Percentiles rank a stretch among this genome's conserved stretches.
phyloP scores from a whole-genome alignment of 192 early-diverging fungal species.

The Jimgerdemannia lactiflua region DNA sequence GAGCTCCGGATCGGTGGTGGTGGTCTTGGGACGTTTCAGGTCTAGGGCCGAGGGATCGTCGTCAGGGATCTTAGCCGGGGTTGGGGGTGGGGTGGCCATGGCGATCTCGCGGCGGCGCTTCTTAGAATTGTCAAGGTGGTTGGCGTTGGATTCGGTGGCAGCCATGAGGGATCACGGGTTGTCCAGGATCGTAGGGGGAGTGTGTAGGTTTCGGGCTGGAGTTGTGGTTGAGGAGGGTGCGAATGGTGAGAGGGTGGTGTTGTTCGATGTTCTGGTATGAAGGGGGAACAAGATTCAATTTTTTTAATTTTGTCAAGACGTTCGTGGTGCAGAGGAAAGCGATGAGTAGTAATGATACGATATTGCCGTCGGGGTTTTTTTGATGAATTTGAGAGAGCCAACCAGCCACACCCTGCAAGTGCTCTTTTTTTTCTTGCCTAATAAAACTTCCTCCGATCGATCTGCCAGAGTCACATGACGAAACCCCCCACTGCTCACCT shows the following conservation, averaged over 20 bases:
- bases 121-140: background rate
- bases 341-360: background rate
- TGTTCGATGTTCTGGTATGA: background rate
- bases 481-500: too few species aligned
- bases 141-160: background rate
- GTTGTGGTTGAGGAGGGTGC: background rate
- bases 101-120: background rate
- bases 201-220: background rate
- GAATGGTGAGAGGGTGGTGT: background rate
- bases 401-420: background rate
- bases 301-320: too few species aligned
- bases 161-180: background rate
- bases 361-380: background rate
- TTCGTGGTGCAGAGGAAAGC: background rate
- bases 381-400: background rate
- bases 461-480: too few species aligned
- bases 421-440: background rate
- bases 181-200: background rate
- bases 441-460: background rate
- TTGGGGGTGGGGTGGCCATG: background rate
- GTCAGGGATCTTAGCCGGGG: background rate
- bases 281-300: background rate
- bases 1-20: too few species aligned
- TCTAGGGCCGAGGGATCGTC: background rate
- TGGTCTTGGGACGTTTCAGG: background rate